Evolutionary conservation across 2,329 filamentous ascomycete species (phyloP).

Genomic region (Phialophora expanda): DNA sequence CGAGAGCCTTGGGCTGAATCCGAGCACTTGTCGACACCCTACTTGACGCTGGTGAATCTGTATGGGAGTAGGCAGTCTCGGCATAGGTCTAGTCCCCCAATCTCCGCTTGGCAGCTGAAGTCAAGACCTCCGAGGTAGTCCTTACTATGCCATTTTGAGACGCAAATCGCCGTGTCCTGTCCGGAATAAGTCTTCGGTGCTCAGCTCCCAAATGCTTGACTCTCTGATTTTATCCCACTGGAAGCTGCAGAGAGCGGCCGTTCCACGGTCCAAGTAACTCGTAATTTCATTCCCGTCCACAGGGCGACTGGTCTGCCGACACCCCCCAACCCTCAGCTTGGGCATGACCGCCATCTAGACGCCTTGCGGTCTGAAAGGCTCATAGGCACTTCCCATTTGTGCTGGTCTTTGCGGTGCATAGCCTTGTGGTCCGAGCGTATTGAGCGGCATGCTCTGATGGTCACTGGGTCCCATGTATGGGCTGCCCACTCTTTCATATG

Average conservation of each 20-base stretch:
- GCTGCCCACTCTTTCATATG: slow-evolving; percentile 61
- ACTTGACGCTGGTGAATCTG: background rate
- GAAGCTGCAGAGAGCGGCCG: background rate
- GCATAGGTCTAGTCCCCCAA: background rate
- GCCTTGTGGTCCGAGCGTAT: slow-evolving; percentile 21
- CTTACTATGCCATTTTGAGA: background rate
- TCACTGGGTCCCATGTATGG: slow-evolving; percentile 39
- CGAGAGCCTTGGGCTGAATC: background rate
- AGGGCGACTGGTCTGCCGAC: background rate
- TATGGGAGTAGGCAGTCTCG: background rate
- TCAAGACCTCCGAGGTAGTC: slow-evolving; percentile 2
- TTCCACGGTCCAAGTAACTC: background rate
- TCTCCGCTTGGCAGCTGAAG: slow-evolving; percentile 3
- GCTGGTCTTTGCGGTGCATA: slow-evolving; percentile 13
- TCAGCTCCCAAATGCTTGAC: background rate
- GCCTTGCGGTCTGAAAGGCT: slow-evolving; percentile 34
- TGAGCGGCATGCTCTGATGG: slow-evolving; percentile 37
- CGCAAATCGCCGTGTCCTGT: background rate
- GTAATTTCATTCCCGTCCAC: background rate
- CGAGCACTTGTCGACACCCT: background rate
- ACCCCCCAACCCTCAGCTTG: background rate
- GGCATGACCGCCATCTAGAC: slow-evolving; percentile 13
- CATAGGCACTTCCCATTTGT: slow-evolving; percentile 31
- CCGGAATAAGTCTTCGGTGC: background rate
- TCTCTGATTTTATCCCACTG: background rate